Evolutionary conservation across 2,329 filamentous ascomycete species (phyloP), one percentile per base, ranked within the genome.

Genomic region (Fusarium siculi): DNA sequence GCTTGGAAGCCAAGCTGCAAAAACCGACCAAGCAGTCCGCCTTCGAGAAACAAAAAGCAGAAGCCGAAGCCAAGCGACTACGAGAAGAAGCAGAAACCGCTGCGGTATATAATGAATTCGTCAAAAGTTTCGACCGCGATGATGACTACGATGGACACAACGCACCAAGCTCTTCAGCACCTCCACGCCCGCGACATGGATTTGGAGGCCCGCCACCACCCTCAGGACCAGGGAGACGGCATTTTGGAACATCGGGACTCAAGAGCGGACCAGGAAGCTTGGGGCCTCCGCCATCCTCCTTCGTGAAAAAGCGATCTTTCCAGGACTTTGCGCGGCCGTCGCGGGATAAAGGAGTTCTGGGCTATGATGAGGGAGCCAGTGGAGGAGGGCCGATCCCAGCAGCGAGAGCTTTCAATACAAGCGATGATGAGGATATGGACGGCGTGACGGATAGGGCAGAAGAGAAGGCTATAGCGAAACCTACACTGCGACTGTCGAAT

Each of bases 11-110:
- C 57, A 97, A 97, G 82, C 90, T 96, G 56, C 90, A 92, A 63
- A 93, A 93, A 54, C 91, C 93, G 1, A 88, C 91, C 70, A 96
- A 95, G 82, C 93, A 96, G 80, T 97, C 94, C 25, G 88, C 93
- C 32, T 97, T 97, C 80, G 95, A 97, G 84, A 92, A 92, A 76
- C 93, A 97, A 81, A 94, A 93, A 81, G 93, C 93, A 67, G 94
- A 97, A 80, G 93, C 93, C 63, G 94, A 97, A 85, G 94, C 94
- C 30, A 97, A 97, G 84, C 91, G 93, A 66, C 88, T 90, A 75
- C 89, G 94, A 74, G 95, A 97, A 82, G 93, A 92, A 78, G 94
- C 92, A 74, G 95, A 97, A 83, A 97, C 93, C 11, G 93, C 93
- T 28, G 94, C 94, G 30, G 94, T 95, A 2, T 93, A 95, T 81